Evolutionary conservation across 257 asterid species (phyloP).

Genomic region (Agastache rugosa): DNA sequence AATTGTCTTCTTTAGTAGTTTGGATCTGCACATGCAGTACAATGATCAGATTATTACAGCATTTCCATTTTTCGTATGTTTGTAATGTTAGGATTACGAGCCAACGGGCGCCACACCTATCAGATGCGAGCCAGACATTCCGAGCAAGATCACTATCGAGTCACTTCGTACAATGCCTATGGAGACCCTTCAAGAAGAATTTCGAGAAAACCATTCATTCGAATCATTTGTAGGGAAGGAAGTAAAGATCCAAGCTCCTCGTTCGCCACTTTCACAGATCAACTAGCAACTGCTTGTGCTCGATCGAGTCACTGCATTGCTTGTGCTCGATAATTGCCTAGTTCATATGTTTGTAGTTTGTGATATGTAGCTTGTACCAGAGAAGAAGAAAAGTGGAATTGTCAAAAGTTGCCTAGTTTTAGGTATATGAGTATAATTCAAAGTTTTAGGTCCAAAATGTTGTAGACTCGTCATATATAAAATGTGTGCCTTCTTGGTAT

Average conservation of each 20-base stretch:
- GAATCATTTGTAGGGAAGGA: conserved; percentile 61
- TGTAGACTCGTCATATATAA: too few relatives aligned
- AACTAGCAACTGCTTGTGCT: conserved; percentile 49
- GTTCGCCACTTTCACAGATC: conserved; percentile 73
- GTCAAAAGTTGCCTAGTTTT: not conserved
- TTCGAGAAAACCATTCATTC: conserved; percentile 58
- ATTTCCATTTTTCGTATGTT: not conserved
- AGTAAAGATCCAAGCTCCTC: conserved; percentile 57
- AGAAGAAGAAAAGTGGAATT: conserved; percentile 1
- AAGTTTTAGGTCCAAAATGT: not conserved
- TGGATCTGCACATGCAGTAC: not conserved
- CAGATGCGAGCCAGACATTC: conserved; percentile 63
- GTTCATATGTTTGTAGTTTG: conserved; percentile 43
- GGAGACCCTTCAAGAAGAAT: conserved; percentile 75
- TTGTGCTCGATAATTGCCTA: conserved; percentile 19
- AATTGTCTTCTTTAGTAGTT: too few relatives aligned
- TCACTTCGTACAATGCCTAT: conserved; percentile 77
- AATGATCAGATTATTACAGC: not conserved
- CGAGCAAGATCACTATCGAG: conserved; percentile 71
- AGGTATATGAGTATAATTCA: not conserved
- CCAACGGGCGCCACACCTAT: conserved; percentile 76
- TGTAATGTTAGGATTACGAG: conserved; percentile 65
- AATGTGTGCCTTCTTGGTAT: too few relatives aligned
- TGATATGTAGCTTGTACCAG: conserved; percentile 24
- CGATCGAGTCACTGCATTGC: not conserved